Conservation (phyloP, 2,329 filamentous ascomycete species). For the Rutstroemia sp. region DNA sequence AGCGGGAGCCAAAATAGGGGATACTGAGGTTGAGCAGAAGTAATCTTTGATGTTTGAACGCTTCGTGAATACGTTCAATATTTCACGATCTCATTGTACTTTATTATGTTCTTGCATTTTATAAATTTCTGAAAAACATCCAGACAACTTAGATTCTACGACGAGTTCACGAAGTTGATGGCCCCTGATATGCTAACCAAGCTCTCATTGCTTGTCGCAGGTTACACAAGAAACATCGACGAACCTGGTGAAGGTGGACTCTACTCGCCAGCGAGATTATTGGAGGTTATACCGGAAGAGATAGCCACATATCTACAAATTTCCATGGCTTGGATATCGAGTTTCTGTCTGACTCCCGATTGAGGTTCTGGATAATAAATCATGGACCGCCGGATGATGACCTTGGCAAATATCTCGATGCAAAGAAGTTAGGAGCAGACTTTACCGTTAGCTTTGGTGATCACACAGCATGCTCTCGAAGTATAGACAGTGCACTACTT, state of each 20-base stretch:
- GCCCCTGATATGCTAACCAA: too few species aligned
- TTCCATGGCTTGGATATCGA: slow-evolving; percentile 31
- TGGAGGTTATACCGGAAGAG: slow-evolving; percentile 19
- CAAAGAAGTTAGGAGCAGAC: slow-evolving; percentile 28
- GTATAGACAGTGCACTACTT: slow-evolving; percentile 29
- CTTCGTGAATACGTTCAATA: too few species aligned
- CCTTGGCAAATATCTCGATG: slow-evolving; percentile 28
- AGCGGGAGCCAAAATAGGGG: too few species aligned
- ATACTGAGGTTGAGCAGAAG: too few species aligned
- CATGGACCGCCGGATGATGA: slow-evolving; percentile 28
- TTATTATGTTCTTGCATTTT: too few species aligned
- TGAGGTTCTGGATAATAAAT: slow-evolving; percentile 31
- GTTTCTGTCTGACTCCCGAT: slow-evolving; percentile 15
- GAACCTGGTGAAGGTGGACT: slow-evolving; percentile 20
- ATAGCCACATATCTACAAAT: slow-evolving; percentile 23
- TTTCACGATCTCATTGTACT: too few species aligned
- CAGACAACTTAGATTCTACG: too few species aligned
- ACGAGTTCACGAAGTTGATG: too few species aligned
- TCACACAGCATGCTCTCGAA: slow-evolving; percentile 19
- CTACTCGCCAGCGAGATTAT: slow-evolving; percentile 16
- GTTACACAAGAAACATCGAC: too few species aligned
- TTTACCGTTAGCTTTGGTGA: slow-evolving; percentile 33
- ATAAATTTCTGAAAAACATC: too few species aligned
- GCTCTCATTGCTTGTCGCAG: too few species aligned
- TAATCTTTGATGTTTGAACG: too few species aligned